Evolutionary conservation across 108 stramenopile species (phyloP), one percentile per base, ranked within the genome.

Genomic region (Nitzschia sp.): DNA sequence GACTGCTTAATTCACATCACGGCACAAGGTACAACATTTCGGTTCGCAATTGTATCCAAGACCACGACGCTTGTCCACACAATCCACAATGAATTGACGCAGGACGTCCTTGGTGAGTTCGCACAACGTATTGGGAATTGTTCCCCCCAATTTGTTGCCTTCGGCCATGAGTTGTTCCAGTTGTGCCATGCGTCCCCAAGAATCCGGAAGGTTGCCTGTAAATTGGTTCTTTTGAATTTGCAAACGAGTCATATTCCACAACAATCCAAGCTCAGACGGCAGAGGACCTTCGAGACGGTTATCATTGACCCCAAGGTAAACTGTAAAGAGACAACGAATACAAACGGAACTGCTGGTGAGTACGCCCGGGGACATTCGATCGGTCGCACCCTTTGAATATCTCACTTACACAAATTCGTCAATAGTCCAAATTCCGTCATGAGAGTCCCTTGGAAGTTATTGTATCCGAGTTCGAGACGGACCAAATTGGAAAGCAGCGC

Each of bases 401-500:
- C 13, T 5, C 3, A 73, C 73, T 53, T 65, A 73, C 66, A 76
- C 65, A 85, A 61, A 50, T 83, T 83, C 2, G 83, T 71, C 68
- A 87, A 45, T 38, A 57, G 41, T 13, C 86, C 83, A 38, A 82
- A 62, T 52, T 79, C 73, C 1, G 87, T 75, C 54, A 80, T 80
- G 52, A 88, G 52, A 3, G 81, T 78, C 15, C 87, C 87, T 5
- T 47, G 48, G 58, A 88, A 80, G 52, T 78, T 76, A 63, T 83
- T 85, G 30, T 76, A 55, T 41, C 79, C 83, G 28, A 88, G 30
- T 26, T 88, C 83, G 27, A 88, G 41, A 59, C 83, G 83, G 29
- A 84, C 63, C 58, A 87, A 54, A 34, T 82, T 84, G 31, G 84
- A 81, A 41, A 76, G 29, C 58, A 83, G 69, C 3, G 58, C 65